These are phyloP conservation scores for Selaginella tamariscina DNA, from an alignment of 75 land plant species.

Conservation along the genomic window DNA sequence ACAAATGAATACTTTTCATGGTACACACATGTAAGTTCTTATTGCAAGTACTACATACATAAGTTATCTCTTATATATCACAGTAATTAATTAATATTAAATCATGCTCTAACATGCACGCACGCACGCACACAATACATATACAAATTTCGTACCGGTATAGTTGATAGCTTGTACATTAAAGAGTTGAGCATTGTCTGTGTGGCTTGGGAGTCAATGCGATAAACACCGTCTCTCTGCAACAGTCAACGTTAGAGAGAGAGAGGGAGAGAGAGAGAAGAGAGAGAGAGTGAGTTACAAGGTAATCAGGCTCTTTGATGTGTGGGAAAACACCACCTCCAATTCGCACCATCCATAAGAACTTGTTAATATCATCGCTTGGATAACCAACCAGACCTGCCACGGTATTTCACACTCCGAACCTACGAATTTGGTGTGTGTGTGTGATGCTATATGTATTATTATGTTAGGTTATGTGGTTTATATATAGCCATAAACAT, in stretches of 20 bases:
- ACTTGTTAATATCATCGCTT: slow-evolving; percentile 98
- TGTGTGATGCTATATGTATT: too few relatives aligned
- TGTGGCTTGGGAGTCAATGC: slow-evolving; percentile 92
- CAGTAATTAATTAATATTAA: too few relatives aligned
- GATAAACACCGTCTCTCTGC: slow-evolving; percentile 95
- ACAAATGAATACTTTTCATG: too few relatives aligned
- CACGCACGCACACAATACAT: too few relatives aligned
- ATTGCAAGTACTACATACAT: too few relatives aligned
- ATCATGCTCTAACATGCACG: too few relatives aligned
- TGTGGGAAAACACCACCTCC: slow-evolving; percentile 99
- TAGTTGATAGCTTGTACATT: slow-evolving; percentile 95
- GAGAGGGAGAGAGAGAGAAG: not conserved
- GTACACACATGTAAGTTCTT: too few relatives aligned
- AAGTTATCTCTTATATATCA: too few relatives aligned
- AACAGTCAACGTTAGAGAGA: not conserved
- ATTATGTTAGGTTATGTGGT: too few relatives aligned
- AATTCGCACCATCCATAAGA: slow-evolving; percentile 99
- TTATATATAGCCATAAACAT: not conserved
- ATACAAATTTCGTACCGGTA: slow-evolving; percentile 57
- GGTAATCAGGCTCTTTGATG: slow-evolving; percentile 96
- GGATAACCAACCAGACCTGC: slow-evolving; percentile 89
- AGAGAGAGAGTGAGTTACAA: slow-evolving; percentile 39
- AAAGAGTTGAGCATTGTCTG: slow-evolving; percentile 95
- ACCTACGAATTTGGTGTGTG: too few relatives aligned
- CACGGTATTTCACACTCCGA: not conserved